Conservation (phyloP, 2,329 filamentous ascomycete genomes). For the Nannizzia gypsea region DNA sequence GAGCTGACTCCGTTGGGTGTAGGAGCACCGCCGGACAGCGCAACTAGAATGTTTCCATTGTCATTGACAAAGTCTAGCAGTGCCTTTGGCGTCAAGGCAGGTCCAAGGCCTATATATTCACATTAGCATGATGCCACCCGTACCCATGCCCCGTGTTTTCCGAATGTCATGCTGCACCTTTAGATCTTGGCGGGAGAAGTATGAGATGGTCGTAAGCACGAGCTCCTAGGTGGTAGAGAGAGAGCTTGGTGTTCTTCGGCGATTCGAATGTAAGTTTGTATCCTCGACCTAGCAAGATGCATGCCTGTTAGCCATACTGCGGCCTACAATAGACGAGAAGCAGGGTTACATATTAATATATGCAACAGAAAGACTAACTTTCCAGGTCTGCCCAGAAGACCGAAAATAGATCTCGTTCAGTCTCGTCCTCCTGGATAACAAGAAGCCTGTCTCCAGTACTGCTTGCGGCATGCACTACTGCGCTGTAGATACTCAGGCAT, state of each 20-base stretch:
- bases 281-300: slow-evolving; percentile 54
- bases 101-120: slow-evolving; percentile 59
- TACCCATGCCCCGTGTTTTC: neutral
- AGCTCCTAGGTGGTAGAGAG: slow-evolving; percentile 76
- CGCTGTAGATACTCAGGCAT: slow-evolving; percentile 47
- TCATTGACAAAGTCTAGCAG: slow-evolving; percentile 86
- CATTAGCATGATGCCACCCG: neutral
- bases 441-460: slow-evolving; percentile 67
- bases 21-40: slow-evolving; percentile 60
- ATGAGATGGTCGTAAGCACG: slow-evolving; percentile 83
- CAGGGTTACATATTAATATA: neutral
- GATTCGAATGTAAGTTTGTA: slow-evolving; percentile 72
- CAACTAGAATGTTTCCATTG: slow-evolving; percentile 79
- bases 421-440: slow-evolving; percentile 71
- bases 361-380: slow-evolving; percentile 22
- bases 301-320: slow-evolving; percentile 10
- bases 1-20: slow-evolving; percentile 63
- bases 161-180: slow-evolving; percentile 46
- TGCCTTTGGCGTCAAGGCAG: slow-evolving; percentile 70
- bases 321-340: neutral
- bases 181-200: slow-evolving; percentile 77
- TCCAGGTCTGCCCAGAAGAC: slow-evolving; percentile 51
- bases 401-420: slow-evolving; percentile 71
- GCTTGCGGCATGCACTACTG: slow-evolving; percentile 55
- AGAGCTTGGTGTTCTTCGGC: slow-evolving; percentile 64